Evolutionary conservation across 805 yeast species (phyloP).

Genomic region (Barnettozyma botsteinii): DNA sequence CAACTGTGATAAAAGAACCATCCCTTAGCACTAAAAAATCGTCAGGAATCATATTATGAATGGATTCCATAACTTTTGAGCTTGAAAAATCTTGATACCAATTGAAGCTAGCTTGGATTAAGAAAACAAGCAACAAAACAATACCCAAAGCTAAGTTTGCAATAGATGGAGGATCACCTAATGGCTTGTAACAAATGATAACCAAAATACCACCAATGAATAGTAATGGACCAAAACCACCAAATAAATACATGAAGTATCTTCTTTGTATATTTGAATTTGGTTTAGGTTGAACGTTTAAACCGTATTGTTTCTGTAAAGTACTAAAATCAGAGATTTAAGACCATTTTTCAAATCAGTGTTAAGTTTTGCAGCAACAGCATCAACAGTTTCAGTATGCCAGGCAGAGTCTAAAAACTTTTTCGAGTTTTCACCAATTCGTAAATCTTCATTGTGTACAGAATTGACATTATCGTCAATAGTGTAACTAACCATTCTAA

Average conservation of each 20-base stretch:
- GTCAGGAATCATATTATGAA: constrained; percentile 37
- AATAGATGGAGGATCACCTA: constrained; percentile 40
- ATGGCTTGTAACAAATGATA: constrained; percentile 41
- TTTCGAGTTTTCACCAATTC: constrained; percentile 16
- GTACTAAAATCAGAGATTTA: constrained; percentile 7
- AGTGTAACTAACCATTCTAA: constrained; percentile 34
- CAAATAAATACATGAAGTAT: constrained; percentile 37
- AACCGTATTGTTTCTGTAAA: constrained; percentile 26
- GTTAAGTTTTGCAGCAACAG: constrained; percentile 23
- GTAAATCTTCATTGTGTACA: constrained; percentile 8
- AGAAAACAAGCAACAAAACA: constrained; percentile 34
- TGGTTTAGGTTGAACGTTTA: constrained; percentile 35
- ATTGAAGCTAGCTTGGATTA: constrained; percentile 39
- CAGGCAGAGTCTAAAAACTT: constrained; percentile 28
- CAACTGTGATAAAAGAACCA: constrained; percentile 26
- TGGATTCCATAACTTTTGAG: constrained; percentile 43
- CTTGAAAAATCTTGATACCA: constrained; percentile 44
- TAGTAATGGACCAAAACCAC: constrained; percentile 42
- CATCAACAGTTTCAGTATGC: constrained; percentile 27
- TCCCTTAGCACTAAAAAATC: constrained; percentile 33
- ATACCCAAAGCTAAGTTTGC: constrained; percentile 41
- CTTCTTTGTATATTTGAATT: constrained; percentile 29
- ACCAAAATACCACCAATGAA: constrained; percentile 38
- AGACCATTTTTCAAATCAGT: constrained; percentile 26
- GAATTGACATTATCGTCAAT: constrained; percentile 24